Conservation (phyloP, 2,329 filamentous ascomycete genomes). For the Aspergillaceae sp. region DNA sequence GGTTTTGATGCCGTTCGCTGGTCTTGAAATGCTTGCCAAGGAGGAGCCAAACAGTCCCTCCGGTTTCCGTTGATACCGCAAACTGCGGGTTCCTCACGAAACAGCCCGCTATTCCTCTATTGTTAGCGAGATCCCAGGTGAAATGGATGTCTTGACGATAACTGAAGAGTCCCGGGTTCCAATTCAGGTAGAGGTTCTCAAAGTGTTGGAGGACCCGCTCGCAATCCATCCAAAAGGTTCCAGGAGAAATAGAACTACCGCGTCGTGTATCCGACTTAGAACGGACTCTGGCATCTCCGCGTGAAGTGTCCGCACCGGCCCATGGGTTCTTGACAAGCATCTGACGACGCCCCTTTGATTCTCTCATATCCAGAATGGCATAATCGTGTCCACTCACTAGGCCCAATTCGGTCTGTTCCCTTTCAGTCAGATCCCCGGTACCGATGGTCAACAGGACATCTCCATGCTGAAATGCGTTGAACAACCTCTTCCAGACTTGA, state of each 20-base stretch:
- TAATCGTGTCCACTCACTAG: constrained; percentile 90
- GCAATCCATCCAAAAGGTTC: constrained; percentile 90
- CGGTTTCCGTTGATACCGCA: constrained; percentile 42
- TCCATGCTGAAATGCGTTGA: constrained; percentile 63
- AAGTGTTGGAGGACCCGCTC: constrained; percentile 86
- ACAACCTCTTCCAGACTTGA: constrained; percentile 68
- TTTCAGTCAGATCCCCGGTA: constrained; percentile 68
- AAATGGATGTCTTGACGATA: constrained; percentile 86
- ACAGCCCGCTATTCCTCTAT: constrained; percentile 59
- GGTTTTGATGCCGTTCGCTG: constrained; percentile 44
- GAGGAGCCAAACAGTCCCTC: constrained; percentile 69
- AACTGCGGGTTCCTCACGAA: constrained; percentile 59
- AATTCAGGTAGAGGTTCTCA: constrained; percentile 93
- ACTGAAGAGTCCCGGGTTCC: constrained; percentile 80
- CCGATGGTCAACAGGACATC: constrained; percentile 85
- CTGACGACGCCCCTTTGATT: constrained; percentile 53
- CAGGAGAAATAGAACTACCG: constrained; percentile 41
- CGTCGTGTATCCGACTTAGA: constrained; percentile 7
- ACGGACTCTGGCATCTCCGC: constrained; percentile 17
- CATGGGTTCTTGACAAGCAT: constrained; percentile 93
- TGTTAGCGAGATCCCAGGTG: constrained; percentile 59
- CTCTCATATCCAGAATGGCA: constrained; percentile 71
- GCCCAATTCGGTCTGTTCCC: constrained; percentile 71
- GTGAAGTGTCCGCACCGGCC: constrained; percentile 57
- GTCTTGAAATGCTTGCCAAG: constrained; percentile 79